Conservation (phyloP, 2,329 filamentous ascomycete genomes). For the Seiridium cupressi region DNA sequence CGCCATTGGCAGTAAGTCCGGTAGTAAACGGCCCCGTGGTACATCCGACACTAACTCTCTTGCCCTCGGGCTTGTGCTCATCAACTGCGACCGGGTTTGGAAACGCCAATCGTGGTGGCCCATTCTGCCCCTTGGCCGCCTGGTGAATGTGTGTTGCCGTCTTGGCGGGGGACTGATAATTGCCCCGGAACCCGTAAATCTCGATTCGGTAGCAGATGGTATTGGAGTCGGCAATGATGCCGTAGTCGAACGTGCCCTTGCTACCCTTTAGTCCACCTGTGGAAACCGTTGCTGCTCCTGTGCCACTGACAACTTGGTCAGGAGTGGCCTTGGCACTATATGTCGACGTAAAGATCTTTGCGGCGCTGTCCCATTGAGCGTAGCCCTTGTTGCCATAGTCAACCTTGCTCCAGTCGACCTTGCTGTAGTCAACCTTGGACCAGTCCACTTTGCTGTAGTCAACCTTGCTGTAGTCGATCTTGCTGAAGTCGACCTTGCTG, state of each 20-base stretch:
- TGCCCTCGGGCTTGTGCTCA: slow-evolving; percentile 26
- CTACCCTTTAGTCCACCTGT: slow-evolving; percentile 41
- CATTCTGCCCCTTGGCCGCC: slow-evolving; percentile 39
- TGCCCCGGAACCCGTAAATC: slow-evolving; percentile 44
- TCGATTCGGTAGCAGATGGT: slow-evolving; percentile 50
- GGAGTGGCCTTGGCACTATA: slow-evolving; percentile 47
- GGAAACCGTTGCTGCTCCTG: slow-evolving; percentile 18
- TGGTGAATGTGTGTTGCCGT: slow-evolving; percentile 59
- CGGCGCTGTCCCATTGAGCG: neutral
- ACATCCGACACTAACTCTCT: slow-evolving; percentile 39
- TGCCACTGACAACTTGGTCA: slow-evolving; percentile 45
- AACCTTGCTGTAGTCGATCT: slow-evolving; percentile 1
- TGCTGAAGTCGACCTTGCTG: slow-evolving; percentile 1
- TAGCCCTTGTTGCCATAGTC: neutral
- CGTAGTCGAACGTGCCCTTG: slow-evolving; percentile 48
- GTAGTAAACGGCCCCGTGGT: slow-evolving; percentile 33
- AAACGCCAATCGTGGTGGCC: slow-evolving; percentile 51
- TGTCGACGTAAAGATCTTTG: slow-evolving; percentile 42
- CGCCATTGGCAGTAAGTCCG: slow-evolving; percentile 25
- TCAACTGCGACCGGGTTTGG: slow-evolving; percentile 38
- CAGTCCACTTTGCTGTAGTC: neutral
- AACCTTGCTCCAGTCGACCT: neutral
- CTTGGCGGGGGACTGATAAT: slow-evolving; percentile 46
- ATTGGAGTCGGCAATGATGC: slow-evolving; percentile 46
- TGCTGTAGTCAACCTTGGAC: neutral